These are phyloP conservation scores for Yarrowia osloensis DNA, from an alignment of 805 yeast species.

Conservation along the genomic window DNA sequence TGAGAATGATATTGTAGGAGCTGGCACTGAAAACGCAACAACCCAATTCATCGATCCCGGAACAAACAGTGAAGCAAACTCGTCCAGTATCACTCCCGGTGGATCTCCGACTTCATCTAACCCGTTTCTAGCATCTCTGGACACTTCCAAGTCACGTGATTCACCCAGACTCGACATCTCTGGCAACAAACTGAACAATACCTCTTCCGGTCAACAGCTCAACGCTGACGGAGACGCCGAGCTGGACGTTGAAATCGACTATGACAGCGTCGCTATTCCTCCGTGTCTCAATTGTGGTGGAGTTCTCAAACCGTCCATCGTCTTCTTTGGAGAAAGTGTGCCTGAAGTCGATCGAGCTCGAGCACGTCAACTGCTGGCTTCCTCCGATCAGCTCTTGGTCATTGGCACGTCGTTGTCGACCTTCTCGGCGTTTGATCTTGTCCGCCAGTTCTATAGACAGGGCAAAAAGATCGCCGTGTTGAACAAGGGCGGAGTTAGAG, in stretches of 20 bases:
- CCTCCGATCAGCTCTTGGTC: neutral
- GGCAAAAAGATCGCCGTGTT: slow-evolving; percentile 9
- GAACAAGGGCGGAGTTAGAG: slow-evolving; percentile 16
- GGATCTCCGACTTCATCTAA: neutral
- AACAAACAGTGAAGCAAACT: neutral
- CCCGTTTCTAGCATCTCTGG: neutral
- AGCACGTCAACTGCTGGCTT: neutral
- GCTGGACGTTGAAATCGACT: neutral
- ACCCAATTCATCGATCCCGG: slow-evolving; percentile 2
- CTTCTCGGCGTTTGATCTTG: slow-evolving; percentile 11
- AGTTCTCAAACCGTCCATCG: slow-evolving; percentile 88
- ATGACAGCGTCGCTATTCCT: slow-evolving; percentile 1
- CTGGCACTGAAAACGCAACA: no score
- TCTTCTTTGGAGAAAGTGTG: slow-evolving; percentile 87
- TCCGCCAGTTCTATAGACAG: neutral
- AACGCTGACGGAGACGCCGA: slow-evolving; percentile 29
- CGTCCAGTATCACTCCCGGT: neutral
- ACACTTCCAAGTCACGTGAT: neutral
- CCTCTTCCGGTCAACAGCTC: neutral
- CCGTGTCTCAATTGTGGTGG: slow-evolving; percentile 56
- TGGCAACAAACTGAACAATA: neutral
- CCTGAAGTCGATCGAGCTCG: slow-evolving; percentile 47
- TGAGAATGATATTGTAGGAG: no score
- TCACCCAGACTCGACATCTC: neutral
- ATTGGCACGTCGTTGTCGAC: slow-evolving; percentile 9